Conservation (phyloP, 768 basidiomycete genomes). For the Termitomyces eurrhizus region DNA sequence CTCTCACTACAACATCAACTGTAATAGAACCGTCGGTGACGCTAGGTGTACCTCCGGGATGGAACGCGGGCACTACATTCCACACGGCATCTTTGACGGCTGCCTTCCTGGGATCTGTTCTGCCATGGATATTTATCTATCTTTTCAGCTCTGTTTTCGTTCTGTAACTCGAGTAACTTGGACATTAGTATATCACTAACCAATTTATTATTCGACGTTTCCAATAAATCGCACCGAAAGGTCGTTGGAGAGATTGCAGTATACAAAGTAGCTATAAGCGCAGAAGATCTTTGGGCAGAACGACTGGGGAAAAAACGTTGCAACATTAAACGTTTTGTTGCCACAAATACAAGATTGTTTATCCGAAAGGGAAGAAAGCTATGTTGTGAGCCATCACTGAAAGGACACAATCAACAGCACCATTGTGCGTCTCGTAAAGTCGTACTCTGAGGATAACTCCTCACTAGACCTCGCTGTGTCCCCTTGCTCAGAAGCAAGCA, state of each 20-base stretch:
- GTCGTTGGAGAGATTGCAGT: neutral
- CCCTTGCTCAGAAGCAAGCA: too few relatives aligned
- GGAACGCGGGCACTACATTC: slow-evolving; percentile 28
- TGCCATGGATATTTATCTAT: slow-evolving; percentile 19
- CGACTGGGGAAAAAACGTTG: neutral
- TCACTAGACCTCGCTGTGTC: neutral
- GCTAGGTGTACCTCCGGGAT: slow-evolving; percentile 66
- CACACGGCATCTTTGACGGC: slow-evolving; percentile 13
- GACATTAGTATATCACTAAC: neutral
- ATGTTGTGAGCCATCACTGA: neutral
- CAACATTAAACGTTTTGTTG: neutral
- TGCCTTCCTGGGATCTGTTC: slow-evolving; percentile 10
- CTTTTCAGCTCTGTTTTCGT: slow-evolving; percentile 12
- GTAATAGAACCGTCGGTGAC: slow-evolving; percentile 40
- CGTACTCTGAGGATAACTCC: neutral
- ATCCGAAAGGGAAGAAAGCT: neutral
- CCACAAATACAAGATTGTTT: neutral
- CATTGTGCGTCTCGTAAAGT: neutral
- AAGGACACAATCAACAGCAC: neutral
- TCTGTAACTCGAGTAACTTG: neutral
- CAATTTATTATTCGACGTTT: neutral
- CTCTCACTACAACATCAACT: slow-evolving; percentile 53
- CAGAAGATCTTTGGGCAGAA: neutral
- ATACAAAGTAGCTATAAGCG: neutral
- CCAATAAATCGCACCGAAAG: neutral